Conservation (phyloP, 192 early-diverging fungal species). For the Backusella mclennaniae region DNA sequence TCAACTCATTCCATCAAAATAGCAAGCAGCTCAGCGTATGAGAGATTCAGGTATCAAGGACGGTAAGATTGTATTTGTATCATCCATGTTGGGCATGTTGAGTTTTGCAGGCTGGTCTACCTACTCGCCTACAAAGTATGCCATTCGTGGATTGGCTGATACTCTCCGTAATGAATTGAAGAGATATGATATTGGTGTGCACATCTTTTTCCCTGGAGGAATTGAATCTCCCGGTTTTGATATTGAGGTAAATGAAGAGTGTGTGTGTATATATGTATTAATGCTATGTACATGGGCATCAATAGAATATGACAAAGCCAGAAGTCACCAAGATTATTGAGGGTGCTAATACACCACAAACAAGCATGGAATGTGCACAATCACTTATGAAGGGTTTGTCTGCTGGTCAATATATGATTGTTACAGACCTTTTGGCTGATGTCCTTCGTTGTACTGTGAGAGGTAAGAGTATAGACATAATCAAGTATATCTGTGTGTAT, state of each 20-base stretch:
- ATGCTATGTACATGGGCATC: background rate
- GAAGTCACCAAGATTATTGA: slow-evolving; percentile 67
- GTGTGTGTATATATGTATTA: background rate
- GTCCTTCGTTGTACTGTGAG: slow-evolving; percentile 23
- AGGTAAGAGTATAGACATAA: slow-evolving; percentile 13
- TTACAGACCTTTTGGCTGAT: slow-evolving; percentile 30
- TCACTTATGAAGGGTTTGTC: slow-evolving; percentile 43
- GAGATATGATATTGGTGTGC: slow-evolving; percentile 60
- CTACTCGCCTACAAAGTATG: slow-evolving; percentile 73
- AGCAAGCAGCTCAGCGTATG: slow-evolving; percentile 64
- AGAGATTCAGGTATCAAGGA: slow-evolving; percentile 46
- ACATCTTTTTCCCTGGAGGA: slow-evolving; percentile 72
- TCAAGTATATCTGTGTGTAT: background rate
- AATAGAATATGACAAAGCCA: slow-evolving; percentile 70
- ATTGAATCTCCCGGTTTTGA: slow-evolving; percentile 72
- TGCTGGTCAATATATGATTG: slow-evolving; percentile 33
- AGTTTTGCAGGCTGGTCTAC: slow-evolving; percentile 67
- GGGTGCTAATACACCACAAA: slow-evolving; percentile 57
- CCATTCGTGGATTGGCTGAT: slow-evolving; percentile 72
- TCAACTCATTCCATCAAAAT: background rate
- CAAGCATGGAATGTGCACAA: slow-evolving; percentile 59
- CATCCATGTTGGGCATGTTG: slow-evolving; percentile 64
- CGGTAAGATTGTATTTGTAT: slow-evolving; percentile 68
- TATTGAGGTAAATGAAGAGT: slow-evolving; percentile 43
- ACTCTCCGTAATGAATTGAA: slow-evolving; percentile 62